Evolutionary conservation across 495 filamentous ascomycete species (phyloP).

Genomic region (Podospora tetraspora): DNA sequence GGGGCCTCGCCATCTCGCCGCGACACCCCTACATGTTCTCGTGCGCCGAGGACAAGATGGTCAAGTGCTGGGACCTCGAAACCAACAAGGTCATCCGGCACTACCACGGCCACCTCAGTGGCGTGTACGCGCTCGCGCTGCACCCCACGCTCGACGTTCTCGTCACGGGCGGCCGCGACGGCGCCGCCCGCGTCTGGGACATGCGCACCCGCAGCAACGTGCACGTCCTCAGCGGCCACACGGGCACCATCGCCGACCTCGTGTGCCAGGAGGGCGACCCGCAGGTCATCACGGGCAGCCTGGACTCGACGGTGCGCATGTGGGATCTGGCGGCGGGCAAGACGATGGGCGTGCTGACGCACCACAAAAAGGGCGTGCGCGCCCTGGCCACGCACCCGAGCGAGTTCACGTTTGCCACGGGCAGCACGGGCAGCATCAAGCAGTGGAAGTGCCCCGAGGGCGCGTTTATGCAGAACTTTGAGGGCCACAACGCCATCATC

Average conservation of each 20-base stretch:
- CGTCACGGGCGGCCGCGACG: conserved; percentile 91
- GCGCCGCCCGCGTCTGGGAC: conserved; percentile 93
- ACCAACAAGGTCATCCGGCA: conserved; percentile 98
- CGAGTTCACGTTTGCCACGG: conserved; percentile 95
- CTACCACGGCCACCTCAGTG: conserved; percentile 95
- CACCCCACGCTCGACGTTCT: conserved; percentile 94
- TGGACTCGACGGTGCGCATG: conserved; percentile 86
- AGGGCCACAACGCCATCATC: conserved; percentile 92
- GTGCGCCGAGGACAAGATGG: conserved; percentile 99
- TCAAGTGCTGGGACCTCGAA: conserved; percentile 99
- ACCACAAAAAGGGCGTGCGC: conserved; percentile 97
- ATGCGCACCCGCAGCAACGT: conserved; percentile 95
- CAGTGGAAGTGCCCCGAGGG: conserved; percentile 99
- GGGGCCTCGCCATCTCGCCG: conserved; percentile 87
- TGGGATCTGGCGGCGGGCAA: conserved; percentile 98
- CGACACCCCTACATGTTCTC: conserved; percentile 97
- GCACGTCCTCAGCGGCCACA: conserved; percentile 88
- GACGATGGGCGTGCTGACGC: conserved; percentile 90
- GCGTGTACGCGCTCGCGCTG: conserved; percentile 85
- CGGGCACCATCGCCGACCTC: conserved; percentile 78
- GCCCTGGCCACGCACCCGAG: conserved; percentile 79
- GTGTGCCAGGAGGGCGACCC: conserved; percentile 96
- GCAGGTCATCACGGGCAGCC: conserved; percentile 84
- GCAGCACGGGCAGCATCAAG: conserved; percentile 90
- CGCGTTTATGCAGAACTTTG: conserved; percentile 99